These are phyloP conservation scores for Diospyros lotus DNA, from an alignment of 148 eudicot genomes.

Conservation along the genomic window DNA sequence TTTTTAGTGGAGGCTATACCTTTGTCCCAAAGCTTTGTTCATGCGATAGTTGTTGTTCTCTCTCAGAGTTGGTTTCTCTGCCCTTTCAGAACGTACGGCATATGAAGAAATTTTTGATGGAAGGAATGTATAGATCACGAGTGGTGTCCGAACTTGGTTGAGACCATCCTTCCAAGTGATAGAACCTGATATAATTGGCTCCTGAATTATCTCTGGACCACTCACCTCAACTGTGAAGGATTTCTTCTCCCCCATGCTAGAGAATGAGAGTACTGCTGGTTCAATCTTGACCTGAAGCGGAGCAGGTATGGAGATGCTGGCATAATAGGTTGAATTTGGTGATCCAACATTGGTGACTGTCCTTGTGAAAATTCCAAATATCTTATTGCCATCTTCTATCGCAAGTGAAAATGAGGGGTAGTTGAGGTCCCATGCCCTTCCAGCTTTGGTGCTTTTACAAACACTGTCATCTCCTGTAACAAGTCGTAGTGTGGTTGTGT, in stretches of 20 bases:
- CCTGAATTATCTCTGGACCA: not conserved
- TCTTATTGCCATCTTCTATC: not conserved
- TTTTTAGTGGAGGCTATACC: not conserved
- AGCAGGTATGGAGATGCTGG: not conserved
- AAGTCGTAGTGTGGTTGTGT: not conserved
- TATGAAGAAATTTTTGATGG: slow-evolving; percentile 11
- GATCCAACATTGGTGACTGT: slow-evolving; percentile 2
- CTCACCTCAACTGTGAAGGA: slow-evolving; percentile 2
- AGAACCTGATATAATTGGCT: slow-evolving; percentile 12
- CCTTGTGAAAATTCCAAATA: slow-evolving; percentile 1
- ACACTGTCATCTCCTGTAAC: not conserved
- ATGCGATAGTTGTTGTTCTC: too few species aligned
- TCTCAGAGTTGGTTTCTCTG: too few species aligned
- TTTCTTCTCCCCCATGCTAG: not conserved
- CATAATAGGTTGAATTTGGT: not conserved
- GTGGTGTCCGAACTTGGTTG: slow-evolving; percentile 18
- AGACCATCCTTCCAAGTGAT: slow-evolving; percentile 15
- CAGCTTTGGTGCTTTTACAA: not conserved
- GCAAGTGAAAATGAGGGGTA: slow-evolving; percentile 9
- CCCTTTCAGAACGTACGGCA: not conserved
- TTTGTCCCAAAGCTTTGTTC: not conserved
- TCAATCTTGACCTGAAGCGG: not conserved
- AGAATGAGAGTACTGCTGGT: not conserved
- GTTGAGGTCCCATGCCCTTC: slow-evolving; percentile 15
- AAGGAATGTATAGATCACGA: slow-evolving; percentile 22